Evolutionary conservation across 106 monocot species (phyloP).

Genomic region (Acanthochlamys bracteata): DNA sequence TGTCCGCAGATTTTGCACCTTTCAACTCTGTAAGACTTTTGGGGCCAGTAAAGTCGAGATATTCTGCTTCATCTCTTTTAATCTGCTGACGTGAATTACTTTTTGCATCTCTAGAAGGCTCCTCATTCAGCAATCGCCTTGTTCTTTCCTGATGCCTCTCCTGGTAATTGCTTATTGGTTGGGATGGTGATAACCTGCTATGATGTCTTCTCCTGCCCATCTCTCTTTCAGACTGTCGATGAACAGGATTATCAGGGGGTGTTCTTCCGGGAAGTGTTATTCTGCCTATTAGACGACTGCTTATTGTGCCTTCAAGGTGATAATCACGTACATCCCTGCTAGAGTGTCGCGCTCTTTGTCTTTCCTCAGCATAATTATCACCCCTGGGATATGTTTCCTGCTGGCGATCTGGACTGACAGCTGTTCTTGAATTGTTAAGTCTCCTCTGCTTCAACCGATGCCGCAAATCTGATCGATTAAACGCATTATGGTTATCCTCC

Average conservation of each 20-base stretch:
- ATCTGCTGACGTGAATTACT: conserved; percentile 1
- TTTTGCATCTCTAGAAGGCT: conserved; percentile 15
- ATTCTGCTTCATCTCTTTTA: conserved; percentile 31
- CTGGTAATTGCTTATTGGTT: conserved; percentile 8
- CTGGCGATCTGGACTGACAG: conserved; percentile 21
- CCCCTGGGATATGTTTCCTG: conserved; percentile 9
- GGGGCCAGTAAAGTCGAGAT: conserved; percentile 56
- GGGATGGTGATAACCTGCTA: conserved; percentile 33
- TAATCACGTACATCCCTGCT: conserved; percentile 9
- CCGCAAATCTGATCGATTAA: conserved; percentile 62
- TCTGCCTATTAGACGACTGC: conserved; percentile 69
- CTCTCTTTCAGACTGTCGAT: conserved; percentile 23
- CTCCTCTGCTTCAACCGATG: conserved; percentile 59
- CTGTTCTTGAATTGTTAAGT: conserved; percentile 33
- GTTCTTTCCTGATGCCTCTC: conserved; percentile 31
- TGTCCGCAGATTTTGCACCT: conserved; percentile 30
- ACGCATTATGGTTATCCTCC: conserved; percentile 17
- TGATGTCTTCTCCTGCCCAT: conserved; percentile 27
- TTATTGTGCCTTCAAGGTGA: conserved; percentile 17
- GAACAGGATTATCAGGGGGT: conserved; percentile 11
- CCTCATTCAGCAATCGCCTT: conserved; percentile 19
- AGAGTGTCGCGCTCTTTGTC: conserved; percentile 6
- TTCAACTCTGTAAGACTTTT: conserved; percentile 80
- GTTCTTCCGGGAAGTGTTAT: conserved; percentile 48
- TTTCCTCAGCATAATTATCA: conserved; percentile 25